Base-by-base conservation (phyloP, 148 eudicot genomes). In the Rhododendron vialii region DNA sequence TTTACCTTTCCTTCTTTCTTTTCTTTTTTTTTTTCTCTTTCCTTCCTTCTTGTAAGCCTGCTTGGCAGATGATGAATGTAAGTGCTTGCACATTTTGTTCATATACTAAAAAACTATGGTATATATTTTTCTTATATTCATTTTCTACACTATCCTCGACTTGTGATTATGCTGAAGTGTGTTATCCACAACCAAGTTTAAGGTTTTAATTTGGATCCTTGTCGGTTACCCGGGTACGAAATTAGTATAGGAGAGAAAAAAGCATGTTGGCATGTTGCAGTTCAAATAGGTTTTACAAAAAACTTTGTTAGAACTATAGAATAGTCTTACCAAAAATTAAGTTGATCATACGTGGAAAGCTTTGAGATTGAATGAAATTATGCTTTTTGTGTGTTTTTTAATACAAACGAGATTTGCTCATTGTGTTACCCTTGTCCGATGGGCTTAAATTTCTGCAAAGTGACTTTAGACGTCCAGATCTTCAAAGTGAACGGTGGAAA, bases 21-120 rank as follows among this genome's bases (percentile, higher is more conserved):
- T 50, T 5, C 1, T 67, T 26, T 67, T 63, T 67, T 67, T 2
- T 24, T 0, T 4, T 1, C 35, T 30, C 36, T 48, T n/a, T 48
- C 67, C 55, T 61, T 13, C 28, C 35, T 67, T 67, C 74, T 67
- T 82, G 36, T 74, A 35, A 36, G 26, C 74, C 33, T 57, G 51
- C 17, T 33, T 86, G 36, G 79, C 17, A 41, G 28, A 73, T 77
- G 71, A 87, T 69, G 71, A 41, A 36, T 87, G 88, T 84, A 84
- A 87, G 83, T 84, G 71, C 30, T 33, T 87, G 59, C 80, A 73
- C 51, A 30, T 79, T 47, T 24, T 83, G 86, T 87, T 76, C 43
- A 86, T 82, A 82, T 75, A 30, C 30, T 30, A 86, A 55, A 83
- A 81, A 71, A 26, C 50, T 28, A 48, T 77, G 30, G 47, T 51